Conservation (phyloP, 1,284 basidiomycete genomes). For the Leccinum olivaceoglutinosum region DNA sequence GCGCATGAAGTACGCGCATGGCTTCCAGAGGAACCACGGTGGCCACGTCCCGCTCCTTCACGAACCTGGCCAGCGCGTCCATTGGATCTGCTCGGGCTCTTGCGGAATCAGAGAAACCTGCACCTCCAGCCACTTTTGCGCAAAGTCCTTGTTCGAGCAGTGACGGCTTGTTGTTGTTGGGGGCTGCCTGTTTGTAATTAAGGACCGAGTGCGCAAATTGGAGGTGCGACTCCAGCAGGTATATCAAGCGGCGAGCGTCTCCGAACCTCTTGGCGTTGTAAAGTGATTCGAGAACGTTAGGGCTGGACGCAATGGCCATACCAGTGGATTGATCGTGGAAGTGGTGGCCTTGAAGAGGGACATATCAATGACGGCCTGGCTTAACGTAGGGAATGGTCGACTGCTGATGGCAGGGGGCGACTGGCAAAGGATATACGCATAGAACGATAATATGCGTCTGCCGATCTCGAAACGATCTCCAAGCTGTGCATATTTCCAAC, state of each 20-base stretch:
- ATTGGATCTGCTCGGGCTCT: slow-evolving; percentile 58
- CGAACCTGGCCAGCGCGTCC: slow-evolving; percentile 62
- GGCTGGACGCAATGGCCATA: slow-evolving; percentile 60
- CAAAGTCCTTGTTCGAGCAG: slow-evolving; percentile 74
- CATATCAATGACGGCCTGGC: slow-evolving; percentile 59
- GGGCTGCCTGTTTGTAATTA: slow-evolving; percentile 48
- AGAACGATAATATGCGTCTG: slow-evolving; percentile 58
- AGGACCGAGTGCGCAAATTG: slow-evolving; percentile 57
- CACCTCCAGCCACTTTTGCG: slow-evolving; percentile 48
- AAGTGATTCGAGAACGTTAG: slow-evolving; percentile 53
- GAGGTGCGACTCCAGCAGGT: slow-evolving; percentile 63
- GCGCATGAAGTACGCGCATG: slow-evolving; percentile 57
- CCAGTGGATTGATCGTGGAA: slow-evolving; percentile 70
- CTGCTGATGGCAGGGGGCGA: slow-evolving; percentile 48
- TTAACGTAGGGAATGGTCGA: slow-evolving; percentile 52
- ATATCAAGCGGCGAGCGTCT: slow-evolving; percentile 65
- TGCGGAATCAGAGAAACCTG: slow-evolving; percentile 41
- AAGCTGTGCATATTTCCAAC: slow-evolving; percentile 77
- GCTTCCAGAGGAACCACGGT: slow-evolving; percentile 56
- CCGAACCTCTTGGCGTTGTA: slow-evolving; percentile 58
- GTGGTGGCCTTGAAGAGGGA: slow-evolving; percentile 68
- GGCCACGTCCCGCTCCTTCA: slow-evolving; percentile 59
- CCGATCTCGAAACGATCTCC: slow-evolving; percentile 81
- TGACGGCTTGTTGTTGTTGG: slow-evolving; percentile 42
- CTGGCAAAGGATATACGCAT: slow-evolving; percentile 61